A percentile compares a stretch with the other conserved stretches of the same genome.
These are phyloP conservation scores for Forsythia viridissima DNA, from an alignment of 257 asterid species.

Conservation along the genomic window DNA sequence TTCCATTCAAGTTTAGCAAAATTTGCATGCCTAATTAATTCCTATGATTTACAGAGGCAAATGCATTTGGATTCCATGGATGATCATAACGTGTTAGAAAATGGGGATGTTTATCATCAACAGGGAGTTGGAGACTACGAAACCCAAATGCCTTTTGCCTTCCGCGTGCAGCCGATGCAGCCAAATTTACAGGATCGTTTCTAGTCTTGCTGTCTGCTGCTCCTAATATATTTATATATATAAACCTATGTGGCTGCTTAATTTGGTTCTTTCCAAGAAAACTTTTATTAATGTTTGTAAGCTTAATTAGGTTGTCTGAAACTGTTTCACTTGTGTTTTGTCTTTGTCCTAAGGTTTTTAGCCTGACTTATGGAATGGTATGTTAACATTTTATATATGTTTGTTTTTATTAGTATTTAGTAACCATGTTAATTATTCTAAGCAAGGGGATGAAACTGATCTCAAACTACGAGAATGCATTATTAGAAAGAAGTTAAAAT, in stretches of 20 bases:
- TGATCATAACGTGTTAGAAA: constrained; percentile 48
- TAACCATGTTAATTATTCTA: background rate
- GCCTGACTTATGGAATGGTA: background rate
- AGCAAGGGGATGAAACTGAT: background rate
- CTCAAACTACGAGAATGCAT: background rate
- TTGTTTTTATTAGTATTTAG: background rate
- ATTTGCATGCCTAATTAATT: background rate
- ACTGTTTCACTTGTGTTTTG: background rate
- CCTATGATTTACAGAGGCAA: constrained; percentile 44
- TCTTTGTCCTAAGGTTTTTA: background rate
- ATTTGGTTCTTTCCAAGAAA: background rate
- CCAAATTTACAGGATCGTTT: constrained; percentile 72
- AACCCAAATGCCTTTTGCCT: constrained; percentile 62
- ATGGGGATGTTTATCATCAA: constrained; percentile 46
- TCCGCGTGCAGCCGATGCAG: constrained; percentile 77
- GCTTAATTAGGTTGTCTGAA: background rate
- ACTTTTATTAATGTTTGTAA: background rate
- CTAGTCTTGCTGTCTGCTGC: constrained; percentile 13
- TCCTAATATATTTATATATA: background rate
- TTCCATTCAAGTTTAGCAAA: no score
- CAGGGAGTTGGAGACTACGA: constrained; percentile 48
- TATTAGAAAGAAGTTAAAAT: no score
- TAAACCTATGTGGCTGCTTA: background rate
- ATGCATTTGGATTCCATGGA: constrained; percentile 64
- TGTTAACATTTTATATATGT: background rate